phyloP scores from a whole-genome alignment of 2,329 filamentous ascomycete species.

The Exophiala lecanii-corni region DNA sequence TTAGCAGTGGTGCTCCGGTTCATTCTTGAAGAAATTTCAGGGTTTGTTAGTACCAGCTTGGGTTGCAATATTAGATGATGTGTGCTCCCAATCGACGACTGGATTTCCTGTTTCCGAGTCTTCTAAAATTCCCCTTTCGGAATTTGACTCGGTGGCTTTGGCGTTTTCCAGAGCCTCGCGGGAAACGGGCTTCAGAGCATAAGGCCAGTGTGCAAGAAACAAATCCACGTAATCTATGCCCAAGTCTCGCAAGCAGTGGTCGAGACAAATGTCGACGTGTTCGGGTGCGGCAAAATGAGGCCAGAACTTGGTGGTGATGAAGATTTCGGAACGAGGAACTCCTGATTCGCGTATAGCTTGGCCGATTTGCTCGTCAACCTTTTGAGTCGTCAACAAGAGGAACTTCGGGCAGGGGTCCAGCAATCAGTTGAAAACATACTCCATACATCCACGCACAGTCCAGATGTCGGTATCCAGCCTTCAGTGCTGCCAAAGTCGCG shows the following conservation, averaged over 20 bases:
- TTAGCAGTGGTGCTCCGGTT: too few relatives aligned
- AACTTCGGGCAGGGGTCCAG: neutral
- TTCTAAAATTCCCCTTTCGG: slow-evolving; percentile 8
- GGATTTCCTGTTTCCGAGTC: neutral
- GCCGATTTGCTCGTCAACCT: slow-evolving; percentile 51
- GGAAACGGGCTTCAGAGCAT: slow-evolving; percentile 29
- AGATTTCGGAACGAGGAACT: slow-evolving; percentile 48
- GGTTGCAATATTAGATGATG: neutral
- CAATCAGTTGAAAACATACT: slow-evolving; percentile 1
- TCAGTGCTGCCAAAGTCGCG: slow-evolving; percentile 47
- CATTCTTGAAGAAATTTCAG: too few relatives aligned
- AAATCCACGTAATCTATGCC: slow-evolving; percentile 67
- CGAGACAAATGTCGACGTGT: slow-evolving; percentile 43
- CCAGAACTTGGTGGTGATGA: slow-evolving; percentile 52
- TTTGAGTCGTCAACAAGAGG: neutral
- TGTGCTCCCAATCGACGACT: slow-evolving; percentile 6
- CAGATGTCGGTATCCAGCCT: slow-evolving; percentile 50
- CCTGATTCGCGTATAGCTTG: slow-evolving; percentile 49
- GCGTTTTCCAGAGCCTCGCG: slow-evolving; percentile 11
- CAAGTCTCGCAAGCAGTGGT: slow-evolving; percentile 51
- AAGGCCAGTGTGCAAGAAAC: slow-evolving; percentile 55
- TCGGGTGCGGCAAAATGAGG: slow-evolving; percentile 48
- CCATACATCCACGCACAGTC: slow-evolving; percentile 54
- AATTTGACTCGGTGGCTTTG: slow-evolving; percentile 3
- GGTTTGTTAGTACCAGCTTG: neutral